Evolutionary conservation across 2,329 filamentous ascomycete species (phyloP).

Genomic region (Trichoderma koningii): DNA sequence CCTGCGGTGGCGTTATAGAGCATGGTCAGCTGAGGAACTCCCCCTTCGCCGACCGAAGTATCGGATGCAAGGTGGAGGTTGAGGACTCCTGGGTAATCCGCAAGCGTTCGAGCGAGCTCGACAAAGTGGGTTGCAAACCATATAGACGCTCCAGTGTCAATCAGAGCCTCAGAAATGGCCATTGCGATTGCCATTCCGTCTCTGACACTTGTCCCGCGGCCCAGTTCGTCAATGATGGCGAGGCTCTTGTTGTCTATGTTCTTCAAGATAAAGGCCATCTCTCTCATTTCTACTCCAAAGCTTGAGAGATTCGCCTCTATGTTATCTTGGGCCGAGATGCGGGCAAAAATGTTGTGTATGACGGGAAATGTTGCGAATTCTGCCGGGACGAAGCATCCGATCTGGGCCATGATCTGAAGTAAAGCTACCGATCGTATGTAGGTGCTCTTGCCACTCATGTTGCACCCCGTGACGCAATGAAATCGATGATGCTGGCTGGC

Average conservation of each 20-base stretch:
- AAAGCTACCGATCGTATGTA: conserved; percentile 87
- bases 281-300: conserved; percentile 92
- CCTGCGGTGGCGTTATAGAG: conserved; percentile 80
- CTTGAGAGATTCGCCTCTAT: conserved; percentile 91
- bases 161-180: conserved; percentile 83
- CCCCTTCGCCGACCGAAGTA: conserved; percentile 52
- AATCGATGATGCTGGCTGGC: conserved; percentile 78
- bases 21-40: conserved; percentile 72
- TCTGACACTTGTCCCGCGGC: conserved; percentile 82
- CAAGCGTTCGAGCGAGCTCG: conserved; percentile 75
- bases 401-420: conserved; percentile 88
- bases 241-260: conserved; percentile 78
- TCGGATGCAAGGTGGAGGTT: conserved; percentile 81
- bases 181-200: conserved; percentile 90
- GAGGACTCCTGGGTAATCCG: conserved; percentile 74
- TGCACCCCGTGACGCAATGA: conserved; percentile 92
- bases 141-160: conserved; percentile 75
- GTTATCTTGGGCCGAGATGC: conserved; percentile 82
- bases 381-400: conserved; percentile 88
- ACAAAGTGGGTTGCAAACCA: conserved; percentile 96
- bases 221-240: conserved; percentile 87
- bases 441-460: conserved; percentile 97
- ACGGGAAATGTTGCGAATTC: conserved; percentile 80
- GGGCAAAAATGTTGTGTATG: conserved; percentile 79
- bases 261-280: conserved; percentile 87